Evolutionary conservation across 495 filamentous ascomycete species (phyloP).

Genomic region (Halenospora varia): DNA sequence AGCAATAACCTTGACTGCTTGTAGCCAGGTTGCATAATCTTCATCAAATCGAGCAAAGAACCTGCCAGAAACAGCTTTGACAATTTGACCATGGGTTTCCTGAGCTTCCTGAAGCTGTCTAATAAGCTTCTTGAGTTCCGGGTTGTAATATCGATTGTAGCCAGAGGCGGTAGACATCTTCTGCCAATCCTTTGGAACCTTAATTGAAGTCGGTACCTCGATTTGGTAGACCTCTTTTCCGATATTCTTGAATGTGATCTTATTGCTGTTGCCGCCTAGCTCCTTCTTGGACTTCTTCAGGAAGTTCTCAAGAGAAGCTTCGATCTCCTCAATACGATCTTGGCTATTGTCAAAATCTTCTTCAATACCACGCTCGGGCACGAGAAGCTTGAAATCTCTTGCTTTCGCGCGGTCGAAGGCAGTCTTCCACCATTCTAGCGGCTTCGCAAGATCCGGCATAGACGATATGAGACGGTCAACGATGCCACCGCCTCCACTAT

Average conservation of each 20-base stretch:
- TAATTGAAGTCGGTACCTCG: constrained; percentile 82
- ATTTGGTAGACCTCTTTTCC: constrained; percentile 98
- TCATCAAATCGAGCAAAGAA: constrained; percentile 88
- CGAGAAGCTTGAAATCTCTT: constrained; percentile 63
- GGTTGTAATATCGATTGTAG: constrained; percentile 93
- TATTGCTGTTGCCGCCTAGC: constrained; percentile 46
- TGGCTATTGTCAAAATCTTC: constrained; percentile 90
- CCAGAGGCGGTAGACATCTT: constrained; percentile 92
- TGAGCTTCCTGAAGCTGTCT: constrained; percentile 87
- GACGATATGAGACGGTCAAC: constrained; percentile 75
- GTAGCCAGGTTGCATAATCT: constrained; percentile 83
- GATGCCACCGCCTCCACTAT: constrained; percentile 70
- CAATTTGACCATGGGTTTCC: constrained; percentile 89
- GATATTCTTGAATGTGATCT: constrained; percentile 80
- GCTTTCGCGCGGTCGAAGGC: constrained; percentile 87
- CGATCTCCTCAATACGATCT: constrained; percentile 66
- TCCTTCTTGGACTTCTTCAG: constrained; percentile 67
- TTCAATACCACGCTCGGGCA: constrained; percentile 87
- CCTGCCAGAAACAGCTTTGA: constrained; percentile 77
- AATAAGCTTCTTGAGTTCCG: constrained; percentile 75
- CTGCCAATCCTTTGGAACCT: constrained; percentile 84
- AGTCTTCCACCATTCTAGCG: constrained; percentile 82
- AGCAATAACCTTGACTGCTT: constrained; percentile 78
- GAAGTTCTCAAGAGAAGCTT: constrained; percentile 64
- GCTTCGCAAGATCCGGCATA: constrained; percentile 77